Evolutionary conservation across 768 basidiomycete genomes (phyloP).

Genomic region (Hemileccinum impolitum): DNA sequence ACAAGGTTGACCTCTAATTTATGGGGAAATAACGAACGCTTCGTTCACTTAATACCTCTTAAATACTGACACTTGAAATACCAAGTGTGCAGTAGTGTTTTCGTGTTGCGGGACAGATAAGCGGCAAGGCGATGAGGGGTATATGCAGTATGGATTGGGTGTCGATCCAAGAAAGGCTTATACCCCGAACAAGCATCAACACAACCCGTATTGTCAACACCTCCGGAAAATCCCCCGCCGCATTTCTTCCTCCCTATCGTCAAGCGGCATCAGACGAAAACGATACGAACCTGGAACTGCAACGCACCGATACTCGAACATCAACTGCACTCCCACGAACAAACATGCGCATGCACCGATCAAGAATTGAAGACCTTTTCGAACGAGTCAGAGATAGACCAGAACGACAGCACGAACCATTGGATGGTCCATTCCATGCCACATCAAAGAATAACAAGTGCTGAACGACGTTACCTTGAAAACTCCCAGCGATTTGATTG

Average conservation of each 20-base stretch:
- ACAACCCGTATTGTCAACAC: conserved; percentile 32
- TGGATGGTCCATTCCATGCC: not conserved
- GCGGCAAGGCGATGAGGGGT: no score
- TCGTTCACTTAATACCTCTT: no score
- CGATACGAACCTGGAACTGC: not conserved
- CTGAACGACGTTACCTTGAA: conserved; percentile 47
- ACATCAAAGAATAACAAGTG: not conserved
- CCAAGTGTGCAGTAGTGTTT: no score
- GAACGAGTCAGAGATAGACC: not conserved
- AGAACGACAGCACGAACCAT: not conserved
- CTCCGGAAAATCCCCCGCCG: conserved; percentile 56
- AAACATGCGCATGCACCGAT: conserved; percentile 55
- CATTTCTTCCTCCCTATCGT: conserved; percentile 65
- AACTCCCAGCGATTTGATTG: conserved; percentile 57
- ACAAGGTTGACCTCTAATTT: not conserved
- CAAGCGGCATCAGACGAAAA: conserved; percentile 1
- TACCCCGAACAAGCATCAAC: no score
- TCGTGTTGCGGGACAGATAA: no score
- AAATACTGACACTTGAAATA: no score
- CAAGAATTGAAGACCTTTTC: conserved; percentile 59
- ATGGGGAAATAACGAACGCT: no score
- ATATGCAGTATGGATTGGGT: no score
- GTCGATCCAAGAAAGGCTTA: no score
- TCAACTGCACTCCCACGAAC: conserved; percentile 83
- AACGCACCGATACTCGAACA: conserved; percentile 92